phyloP scores from a whole-genome alignment of 2,329 filamentous ascomycete species.

The Myriangium duriaei region DNA sequence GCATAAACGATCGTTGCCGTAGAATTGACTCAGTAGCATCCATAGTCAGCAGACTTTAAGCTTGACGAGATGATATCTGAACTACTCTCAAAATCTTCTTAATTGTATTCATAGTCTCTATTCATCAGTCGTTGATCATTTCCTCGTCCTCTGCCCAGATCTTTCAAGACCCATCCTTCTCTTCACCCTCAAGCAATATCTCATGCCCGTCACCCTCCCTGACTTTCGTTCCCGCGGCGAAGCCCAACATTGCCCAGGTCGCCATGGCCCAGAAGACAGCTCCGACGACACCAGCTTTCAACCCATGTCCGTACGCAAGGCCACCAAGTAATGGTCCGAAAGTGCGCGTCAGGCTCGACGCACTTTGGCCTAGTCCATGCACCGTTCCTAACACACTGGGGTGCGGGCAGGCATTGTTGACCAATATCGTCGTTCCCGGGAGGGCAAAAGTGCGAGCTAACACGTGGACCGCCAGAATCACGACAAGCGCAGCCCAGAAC shows the following conservation, averaged over 20 bases:
- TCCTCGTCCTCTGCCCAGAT: background rate
- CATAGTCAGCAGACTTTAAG: too few relatives aligned
- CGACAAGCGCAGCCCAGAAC: constrained; percentile 32
- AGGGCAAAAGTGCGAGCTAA: constrained; percentile 39
- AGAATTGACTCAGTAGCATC: too few relatives aligned
- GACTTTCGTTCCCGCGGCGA: constrained; percentile 45
- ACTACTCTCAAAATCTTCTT: too few relatives aligned
- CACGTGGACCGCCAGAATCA: constrained; percentile 33
- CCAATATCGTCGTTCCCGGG: constrained; percentile 45
- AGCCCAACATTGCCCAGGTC: constrained; percentile 42
- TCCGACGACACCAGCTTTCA: constrained; percentile 42
- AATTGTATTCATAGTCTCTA: too few relatives aligned
- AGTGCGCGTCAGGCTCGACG: constrained; percentile 41
- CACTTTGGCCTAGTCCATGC: constrained; percentile 46
- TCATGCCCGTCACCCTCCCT: constrained; percentile 53
- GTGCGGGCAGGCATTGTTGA: constrained; percentile 49
- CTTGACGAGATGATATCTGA: too few relatives aligned
- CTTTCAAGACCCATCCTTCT: constrained; percentile 16
- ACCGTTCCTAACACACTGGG: constrained; percentile 44
- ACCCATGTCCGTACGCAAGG: constrained; percentile 39
- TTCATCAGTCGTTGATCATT: background rate
- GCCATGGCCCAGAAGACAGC: constrained; percentile 47
- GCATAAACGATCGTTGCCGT: too few relatives aligned
- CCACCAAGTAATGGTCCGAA: constrained; percentile 42
- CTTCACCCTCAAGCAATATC: constrained; percentile 39